Base-by-base conservation (phyloP, 164 flowering plant species). In the Piper betle region DNA sequence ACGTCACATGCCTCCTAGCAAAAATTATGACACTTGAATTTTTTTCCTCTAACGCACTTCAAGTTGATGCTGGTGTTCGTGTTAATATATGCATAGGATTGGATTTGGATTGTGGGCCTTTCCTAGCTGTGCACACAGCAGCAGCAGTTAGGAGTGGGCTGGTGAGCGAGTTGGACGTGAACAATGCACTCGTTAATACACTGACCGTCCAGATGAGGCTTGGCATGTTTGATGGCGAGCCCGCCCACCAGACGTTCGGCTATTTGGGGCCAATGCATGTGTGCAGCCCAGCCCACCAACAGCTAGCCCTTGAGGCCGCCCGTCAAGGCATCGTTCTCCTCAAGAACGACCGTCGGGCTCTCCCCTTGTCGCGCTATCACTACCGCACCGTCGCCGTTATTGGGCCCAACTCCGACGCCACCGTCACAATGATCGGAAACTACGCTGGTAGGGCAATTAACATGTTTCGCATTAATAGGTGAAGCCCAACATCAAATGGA, bases 91-190 rank as follows among this genome's bases (percentile, higher is more conserved):
- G n/a, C n/a, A n/a, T n/a, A 89, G 98, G 98, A 50, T 69, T 93
- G 80, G 96, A 93, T 67, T 81, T 93, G 82, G 91, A 90, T 59
- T 93, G 98, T 71, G 98, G 98, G 60, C 84, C 88, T 0, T 93
- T 93, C 64, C 62, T 93, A 12, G 90, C 74, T 0, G 25, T 59
- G 3, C 92, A 93, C 70, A 83, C 96, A 1, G 77, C 74, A 59
- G 73, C 69, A 6, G 98, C 98, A 1, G 73, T 90, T 11, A 63
- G 67, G 4, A 65, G 37, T 19, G 85, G 92, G 46, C 57, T 71
- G 58, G 16, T 93, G 62, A 75, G 53, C 0, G 94, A 86, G 69
- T 56, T 38, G 15, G 80, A 87, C 17, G 70, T 93, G 2, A 67
- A 90, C 64, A 53, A 17, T 37, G 94, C 98, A 0, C 71, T 93